Evolutionary conservation across 2,329 filamentous ascomycete genomes (phyloP).

Genomic region (Aureobasidium sp.): DNA sequence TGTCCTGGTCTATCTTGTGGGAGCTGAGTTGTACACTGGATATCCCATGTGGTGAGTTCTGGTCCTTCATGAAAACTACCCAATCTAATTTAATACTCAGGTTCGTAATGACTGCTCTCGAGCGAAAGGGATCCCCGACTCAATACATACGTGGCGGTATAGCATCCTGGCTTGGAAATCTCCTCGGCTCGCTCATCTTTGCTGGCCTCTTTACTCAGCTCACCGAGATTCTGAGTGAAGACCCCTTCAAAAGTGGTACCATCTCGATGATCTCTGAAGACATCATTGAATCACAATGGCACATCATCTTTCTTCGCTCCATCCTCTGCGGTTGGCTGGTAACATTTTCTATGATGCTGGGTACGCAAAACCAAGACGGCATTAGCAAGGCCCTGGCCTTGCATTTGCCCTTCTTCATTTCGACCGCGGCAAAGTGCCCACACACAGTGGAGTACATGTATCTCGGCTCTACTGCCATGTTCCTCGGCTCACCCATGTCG

Average conservation of each 20-base stretch:
- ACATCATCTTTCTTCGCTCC: slow-evolving; percentile 24
- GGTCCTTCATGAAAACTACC: not conserved
- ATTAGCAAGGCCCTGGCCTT: slow-evolving; percentile 26
- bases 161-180: slow-evolving; percentile 22
- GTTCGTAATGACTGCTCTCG: slow-evolving; percentile 22
- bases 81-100: not conserved
- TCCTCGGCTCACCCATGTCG: slow-evolving; percentile 22
- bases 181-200: slow-evolving; percentile 21
- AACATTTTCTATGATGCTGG: slow-evolving; percentile 23
- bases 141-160: slow-evolving; percentile 20
- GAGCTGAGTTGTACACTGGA: slow-evolving; percentile 27
- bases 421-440: slow-evolving; percentile 23
- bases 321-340: slow-evolving; percentile 26
- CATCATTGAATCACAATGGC: slow-evolving; percentile 23
- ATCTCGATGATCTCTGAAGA: slow-evolving; percentile 21
- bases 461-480: slow-evolving; percentile 21
- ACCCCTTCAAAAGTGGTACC: slow-evolving; percentile 21
- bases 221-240: slow-evolving; percentile 20
- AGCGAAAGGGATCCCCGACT: slow-evolving; percentile 19
- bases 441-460: slow-evolving; percentile 30
- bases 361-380: slow-evolving; percentile 25
- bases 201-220: slow-evolving; percentile 18
- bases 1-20: slow-evolving; percentile 25
- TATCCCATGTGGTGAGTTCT: slow-evolving; percentile 26
- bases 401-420: slow-evolving; percentile 26